Evolutionary conservation across 2,329 filamentous ascomycete species (phyloP).

Genomic region (Sporothrix inflata): DNA sequence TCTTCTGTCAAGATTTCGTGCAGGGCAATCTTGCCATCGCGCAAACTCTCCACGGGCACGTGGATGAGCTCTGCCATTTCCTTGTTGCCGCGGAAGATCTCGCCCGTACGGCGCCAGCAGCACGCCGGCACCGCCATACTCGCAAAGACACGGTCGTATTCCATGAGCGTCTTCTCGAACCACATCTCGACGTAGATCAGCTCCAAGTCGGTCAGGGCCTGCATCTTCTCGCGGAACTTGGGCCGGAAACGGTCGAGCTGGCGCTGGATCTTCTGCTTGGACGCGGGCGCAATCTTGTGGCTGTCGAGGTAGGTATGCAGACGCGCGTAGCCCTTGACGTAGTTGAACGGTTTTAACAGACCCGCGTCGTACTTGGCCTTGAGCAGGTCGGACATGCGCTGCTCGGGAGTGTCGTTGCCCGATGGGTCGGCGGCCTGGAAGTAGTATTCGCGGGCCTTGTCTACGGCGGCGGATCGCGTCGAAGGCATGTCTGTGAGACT

Average conservation of each 20-base stretch:
- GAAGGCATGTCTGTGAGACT: background rate
- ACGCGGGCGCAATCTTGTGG: constrained; percentile 73
- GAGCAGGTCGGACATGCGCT: constrained; percentile 91
- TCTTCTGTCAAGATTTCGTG: constrained; percentile 97
- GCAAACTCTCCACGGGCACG: constrained; percentile 84
- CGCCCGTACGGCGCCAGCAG: constrained; percentile 93
- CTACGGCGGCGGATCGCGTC: constrained; percentile 50
- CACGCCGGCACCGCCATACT: constrained; percentile 99
- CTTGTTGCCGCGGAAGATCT: constrained; percentile 96
- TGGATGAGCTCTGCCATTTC: constrained; percentile 98
- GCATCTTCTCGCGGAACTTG: constrained; percentile 94
- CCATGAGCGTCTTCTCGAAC: constrained; percentile 96
- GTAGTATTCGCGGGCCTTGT: constrained; percentile 87
- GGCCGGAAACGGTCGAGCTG: constrained; percentile 92
- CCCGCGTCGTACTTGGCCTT: constrained; percentile 96
- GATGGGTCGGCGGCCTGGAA: constrained; percentile 95
- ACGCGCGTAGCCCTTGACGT: constrained; percentile 92
- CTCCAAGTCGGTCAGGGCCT: constrained; percentile 89
- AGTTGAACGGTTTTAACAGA: constrained; percentile 94
- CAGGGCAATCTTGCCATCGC: constrained; percentile 91
- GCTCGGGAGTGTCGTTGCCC: constrained; percentile 81
- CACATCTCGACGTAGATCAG: constrained; percentile 97
- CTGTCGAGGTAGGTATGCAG: constrained; percentile 90
- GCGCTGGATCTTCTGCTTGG: constrained; percentile 86
- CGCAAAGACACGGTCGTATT: constrained; percentile 97